These are phyloP conservation scores for Botryobasidium botryosum DNA, from an alignment of 768 basidiomycete genomes.

Conservation along the genomic window DNA sequence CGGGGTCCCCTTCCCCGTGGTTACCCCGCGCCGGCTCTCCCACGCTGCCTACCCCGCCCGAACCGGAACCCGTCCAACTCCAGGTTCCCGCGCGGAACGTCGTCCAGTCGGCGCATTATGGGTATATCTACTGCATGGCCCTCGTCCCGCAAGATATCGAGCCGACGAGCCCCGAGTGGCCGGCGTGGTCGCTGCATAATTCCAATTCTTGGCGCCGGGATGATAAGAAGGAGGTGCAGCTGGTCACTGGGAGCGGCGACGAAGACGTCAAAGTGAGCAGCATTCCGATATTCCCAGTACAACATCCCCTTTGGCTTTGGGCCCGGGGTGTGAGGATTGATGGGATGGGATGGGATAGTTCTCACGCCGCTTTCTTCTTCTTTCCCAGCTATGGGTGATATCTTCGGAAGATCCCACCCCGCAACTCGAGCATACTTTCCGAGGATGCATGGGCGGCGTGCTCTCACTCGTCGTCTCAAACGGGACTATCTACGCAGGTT, in stretches of 20 bases:
- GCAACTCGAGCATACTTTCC: slow-evolving; percentile 41
- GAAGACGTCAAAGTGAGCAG: slow-evolving; percentile 65
- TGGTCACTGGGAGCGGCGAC: slow-evolving; percentile 83
- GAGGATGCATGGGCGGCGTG: slow-evolving; percentile 62
- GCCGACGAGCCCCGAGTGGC: slow-evolving; percentile 23
- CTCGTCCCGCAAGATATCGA: slow-evolving; percentile 26
- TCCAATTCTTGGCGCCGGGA: no score
- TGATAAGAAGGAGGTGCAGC: slow-evolving; percentile 22
- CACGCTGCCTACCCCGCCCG: slow-evolving; percentile 3
- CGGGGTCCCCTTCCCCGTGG: neutral
- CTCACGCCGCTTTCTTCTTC: no score
- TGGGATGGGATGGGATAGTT: no score
- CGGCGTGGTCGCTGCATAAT: no score
- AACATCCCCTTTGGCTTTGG: no score
- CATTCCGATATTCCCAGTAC: no score
- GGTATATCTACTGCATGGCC: slow-evolving; percentile 80
- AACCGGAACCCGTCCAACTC: slow-evolving; percentile 19
- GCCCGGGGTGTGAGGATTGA: no score
- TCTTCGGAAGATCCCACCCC: no score
- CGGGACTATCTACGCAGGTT: slow-evolving; percentile 79
- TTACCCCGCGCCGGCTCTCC: slow-evolving; percentile 5
- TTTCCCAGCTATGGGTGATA: no score
- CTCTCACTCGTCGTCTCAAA: slow-evolving; percentile 58
- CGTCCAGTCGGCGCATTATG: slow-evolving; percentile 80
- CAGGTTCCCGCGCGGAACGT: slow-evolving; percentile 52